Percentiles rank a stretch among this genome's conserved stretches.
Evolutionary conservation across 495 filamentous ascomycete species (phyloP).

Genomic region (Penicillium dipodomyicola): DNA sequence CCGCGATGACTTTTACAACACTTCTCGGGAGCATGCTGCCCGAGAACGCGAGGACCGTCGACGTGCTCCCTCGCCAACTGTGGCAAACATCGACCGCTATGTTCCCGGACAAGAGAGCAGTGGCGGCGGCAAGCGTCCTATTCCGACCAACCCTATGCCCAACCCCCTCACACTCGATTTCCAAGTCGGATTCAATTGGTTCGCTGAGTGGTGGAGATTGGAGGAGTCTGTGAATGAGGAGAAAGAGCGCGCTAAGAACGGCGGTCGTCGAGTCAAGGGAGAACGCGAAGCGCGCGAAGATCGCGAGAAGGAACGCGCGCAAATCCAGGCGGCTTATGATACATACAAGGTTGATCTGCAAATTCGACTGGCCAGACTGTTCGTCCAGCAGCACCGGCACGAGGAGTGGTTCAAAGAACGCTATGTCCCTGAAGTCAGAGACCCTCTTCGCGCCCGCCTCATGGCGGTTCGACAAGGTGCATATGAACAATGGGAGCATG

Average conservation of each 20-base stretch:
- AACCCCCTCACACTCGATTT: slow-evolving; percentile 84
- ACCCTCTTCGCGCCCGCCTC: slow-evolving; percentile 64
- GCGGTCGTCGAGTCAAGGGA: slow-evolving; percentile 70
- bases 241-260: slow-evolving; percentile 72
- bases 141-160: slow-evolving; percentile 69
- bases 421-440: slow-evolving; percentile 78
- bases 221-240: slow-evolving; percentile 87
- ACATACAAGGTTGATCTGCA: slow-evolving; percentile 91
- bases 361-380: slow-evolving; percentile 80
- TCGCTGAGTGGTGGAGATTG: slow-evolving; percentile 92
- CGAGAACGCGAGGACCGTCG: slow-evolving; percentile 69
- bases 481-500: slow-evolving; percentile 81
- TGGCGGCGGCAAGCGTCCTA: slow-evolving; percentile 49
- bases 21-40: slow-evolving; percentile 63
- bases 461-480: slow-evolving; percentile 70
- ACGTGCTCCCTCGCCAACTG: slow-evolving; percentile 57
- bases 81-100: slow-evolving; percentile 88
- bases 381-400: slow-evolving; percentile 84
- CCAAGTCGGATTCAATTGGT: slow-evolving; percentile 95
- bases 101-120: slow-evolving; percentile 76
- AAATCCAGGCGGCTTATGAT: slow-evolving; percentile 92
- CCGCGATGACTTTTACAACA: slow-evolving; percentile 51
- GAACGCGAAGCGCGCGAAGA: slow-evolving; percentile 80
- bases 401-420: slow-evolving; percentile 99
- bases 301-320: slow-evolving; percentile 80